Conservation (phyloP, 1,284 basidiomycete species). For the Malassezia sp. region DNA sequence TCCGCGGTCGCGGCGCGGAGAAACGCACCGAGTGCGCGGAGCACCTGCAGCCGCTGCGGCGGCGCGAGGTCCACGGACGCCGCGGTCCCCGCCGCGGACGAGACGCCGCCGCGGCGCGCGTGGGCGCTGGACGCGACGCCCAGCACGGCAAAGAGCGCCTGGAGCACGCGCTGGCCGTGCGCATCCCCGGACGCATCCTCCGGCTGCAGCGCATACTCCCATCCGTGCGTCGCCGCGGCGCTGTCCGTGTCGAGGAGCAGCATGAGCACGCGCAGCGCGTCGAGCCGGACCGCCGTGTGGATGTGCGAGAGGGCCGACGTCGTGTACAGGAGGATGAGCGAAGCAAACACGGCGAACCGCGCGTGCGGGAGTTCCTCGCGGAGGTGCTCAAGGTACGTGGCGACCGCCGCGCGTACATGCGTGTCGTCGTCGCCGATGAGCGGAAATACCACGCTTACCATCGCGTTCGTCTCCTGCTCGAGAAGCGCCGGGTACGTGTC, state of each 20-base stretch:
- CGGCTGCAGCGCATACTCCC: slow-evolving; percentile 22
- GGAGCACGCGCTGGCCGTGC: slow-evolving; percentile 31
- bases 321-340: slow-evolving; percentile 67
- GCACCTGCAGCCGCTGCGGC: neutral
- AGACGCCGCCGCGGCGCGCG: slow-evolving; percentile 4
- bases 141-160: slow-evolving; percentile 32
- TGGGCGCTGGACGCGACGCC: slow-evolving; percentile 24
- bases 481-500: slow-evolving; percentile 57
- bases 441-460: slow-evolving; percentile 61
- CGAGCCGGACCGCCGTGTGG: slow-evolving; percentile 81
- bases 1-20: neutral
- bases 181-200: slow-evolving; percentile 13
- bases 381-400: slow-evolving; percentile 57
- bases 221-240: slow-evolving; percentile 40
- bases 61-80: slow-evolving; percentile 7
- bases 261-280: slow-evolving; percentile 71
- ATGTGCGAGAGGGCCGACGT: slow-evolving; percentile 88
- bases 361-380: slow-evolving; percentile 59
- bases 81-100: neutral
- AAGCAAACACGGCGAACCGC: slow-evolving; percentile 54
- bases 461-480: slow-evolving; percentile 54
- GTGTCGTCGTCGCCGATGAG: slow-evolving; percentile 58
- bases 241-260: slow-evolving; percentile 66
- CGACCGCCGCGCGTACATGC: slow-evolving; percentile 49
- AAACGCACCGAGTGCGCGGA: slow-evolving; percentile 5